Evolutionary conservation across 2,329 filamentous ascomycete species (phyloP).

Genomic region (Alternaria infectoria): DNA sequence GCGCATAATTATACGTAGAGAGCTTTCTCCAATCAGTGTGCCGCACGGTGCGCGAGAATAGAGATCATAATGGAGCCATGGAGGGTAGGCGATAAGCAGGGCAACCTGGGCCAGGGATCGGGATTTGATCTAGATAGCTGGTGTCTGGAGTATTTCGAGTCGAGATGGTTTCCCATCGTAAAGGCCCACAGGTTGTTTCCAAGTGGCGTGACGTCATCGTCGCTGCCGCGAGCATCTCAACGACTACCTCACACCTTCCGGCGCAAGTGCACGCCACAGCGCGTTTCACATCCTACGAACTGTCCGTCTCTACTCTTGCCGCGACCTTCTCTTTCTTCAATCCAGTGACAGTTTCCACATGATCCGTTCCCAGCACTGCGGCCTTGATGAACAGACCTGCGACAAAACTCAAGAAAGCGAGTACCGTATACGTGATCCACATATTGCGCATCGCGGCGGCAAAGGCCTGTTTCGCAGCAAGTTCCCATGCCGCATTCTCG

Average conservation of each 20-base stretch:
- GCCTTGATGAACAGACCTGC: slow-evolving; percentile 49
- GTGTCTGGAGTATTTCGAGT: too few species aligned
- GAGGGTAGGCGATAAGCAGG: not conserved
- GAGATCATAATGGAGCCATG: not conserved
- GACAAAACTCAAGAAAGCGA: slow-evolving; percentile 47
- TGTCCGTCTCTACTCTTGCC: not conserved
- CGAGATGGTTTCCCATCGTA: not conserved
- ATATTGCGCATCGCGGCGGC: slow-evolving; percentile 53
- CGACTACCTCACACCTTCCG: not conserved
- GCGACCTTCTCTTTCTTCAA: slow-evolving; percentile 40
- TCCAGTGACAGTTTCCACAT: slow-evolving; percentile 57
- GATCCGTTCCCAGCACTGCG: slow-evolving; percentile 50
- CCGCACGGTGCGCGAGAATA: not conserved
- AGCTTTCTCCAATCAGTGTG: not conserved
- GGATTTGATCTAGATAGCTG: not conserved
- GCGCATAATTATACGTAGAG: not conserved
- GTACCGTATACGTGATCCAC: slow-evolving; percentile 57
- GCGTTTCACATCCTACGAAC: not conserved
- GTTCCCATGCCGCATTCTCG: slow-evolving; percentile 52
- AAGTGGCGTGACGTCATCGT: not conserved
- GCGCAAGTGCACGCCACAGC: not conserved
- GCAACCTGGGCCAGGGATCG: not conserved
- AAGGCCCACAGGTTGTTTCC: not conserved
- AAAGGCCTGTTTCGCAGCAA: slow-evolving; percentile 52
- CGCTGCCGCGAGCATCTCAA: not conserved